phyloP scores from a whole-genome alignment of 768 basidiomycete species.

The Calocera cornea region DNA sequence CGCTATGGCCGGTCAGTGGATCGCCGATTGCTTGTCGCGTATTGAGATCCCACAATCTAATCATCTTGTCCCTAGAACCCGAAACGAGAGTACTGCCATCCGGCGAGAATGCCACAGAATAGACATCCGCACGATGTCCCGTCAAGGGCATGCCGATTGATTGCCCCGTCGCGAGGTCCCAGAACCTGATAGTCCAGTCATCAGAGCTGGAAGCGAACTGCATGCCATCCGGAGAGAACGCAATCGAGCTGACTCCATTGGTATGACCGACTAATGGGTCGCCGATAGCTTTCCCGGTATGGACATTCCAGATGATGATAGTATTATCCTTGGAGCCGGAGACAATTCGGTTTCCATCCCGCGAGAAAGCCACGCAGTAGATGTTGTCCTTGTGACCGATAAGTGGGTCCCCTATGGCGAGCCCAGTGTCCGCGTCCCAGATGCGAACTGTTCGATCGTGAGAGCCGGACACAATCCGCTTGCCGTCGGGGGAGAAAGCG shows the following conservation, averaged over 20 bases:
- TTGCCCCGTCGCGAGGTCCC: neutral
- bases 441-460: neutral
- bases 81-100: slow-evolving; percentile 3
- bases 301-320: slow-evolving; percentile 16
- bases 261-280: slow-evolving; percentile 7
- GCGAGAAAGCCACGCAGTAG: too few relatives aligned
- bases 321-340: slow-evolving; percentile 7
- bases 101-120: slow-evolving; percentile 11
- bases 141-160: neutral
- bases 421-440: neutral
- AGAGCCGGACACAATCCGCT: neutral
- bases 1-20: neutral
- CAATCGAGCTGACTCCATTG: slow-evolving; percentile 27
- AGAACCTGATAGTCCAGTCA: slow-evolving; percentile 7
- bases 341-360: too few relatives aligned
- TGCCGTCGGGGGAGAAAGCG: neutral
- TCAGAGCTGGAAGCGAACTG: slow-evolving; percentile 6
- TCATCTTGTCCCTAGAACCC: neutral
- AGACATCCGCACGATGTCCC: too few relatives aligned
- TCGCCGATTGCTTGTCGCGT: neutral
- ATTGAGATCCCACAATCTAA: slow-evolving; percentile 5
- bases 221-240: slow-evolving; percentile 9
- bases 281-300: slow-evolving; percentile 23
- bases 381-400: too few relatives aligned
- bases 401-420: neutral